A percentile compares a stretch with the other conserved stretches of the same genome.
These are phyloP conservation scores for Eucalyptus tenuipes DNA, from an alignment of 345 rosid species.

Conservation along the genomic window DNA sequence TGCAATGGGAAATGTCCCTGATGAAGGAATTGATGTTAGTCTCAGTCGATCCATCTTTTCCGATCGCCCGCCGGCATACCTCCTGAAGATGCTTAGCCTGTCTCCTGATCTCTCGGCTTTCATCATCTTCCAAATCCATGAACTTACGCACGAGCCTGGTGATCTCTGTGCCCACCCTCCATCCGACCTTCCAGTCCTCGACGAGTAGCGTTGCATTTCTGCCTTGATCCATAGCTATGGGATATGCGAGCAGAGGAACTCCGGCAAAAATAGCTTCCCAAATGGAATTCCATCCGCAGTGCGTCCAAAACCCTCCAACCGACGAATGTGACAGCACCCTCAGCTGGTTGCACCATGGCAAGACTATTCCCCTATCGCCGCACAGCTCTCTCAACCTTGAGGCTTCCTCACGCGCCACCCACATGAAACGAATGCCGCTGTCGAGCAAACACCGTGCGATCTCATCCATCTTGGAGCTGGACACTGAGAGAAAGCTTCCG, in stretches of 20 bases:
- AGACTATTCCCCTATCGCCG: constrained; percentile 10
- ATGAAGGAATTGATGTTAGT: neutral
- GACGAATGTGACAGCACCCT: constrained; percentile 13
- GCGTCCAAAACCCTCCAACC: constrained; percentile 18
- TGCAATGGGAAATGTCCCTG: neutral
- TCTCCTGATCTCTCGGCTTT: neutral
- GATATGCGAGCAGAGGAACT: constrained; percentile 7
- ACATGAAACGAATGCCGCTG: constrained; percentile 18
- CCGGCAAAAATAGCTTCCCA: constrained; percentile 11
- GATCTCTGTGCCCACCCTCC: neutral
- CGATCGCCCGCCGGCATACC: constrained; percentile 4
- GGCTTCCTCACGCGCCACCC: constrained; percentile 16
- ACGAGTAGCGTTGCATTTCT: neutral
- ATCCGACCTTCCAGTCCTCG: constrained; percentile 14
- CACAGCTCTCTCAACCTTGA: neutral
- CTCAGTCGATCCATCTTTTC: constrained; percentile 33
- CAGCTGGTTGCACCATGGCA: constrained; percentile 52
- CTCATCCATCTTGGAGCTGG: constrained; percentile 18
- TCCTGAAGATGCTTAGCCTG: neutral
- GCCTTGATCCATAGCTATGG: constrained; percentile 7
- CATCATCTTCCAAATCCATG: neutral
- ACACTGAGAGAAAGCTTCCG: constrained; percentile 25
- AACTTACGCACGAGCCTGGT: neutral
- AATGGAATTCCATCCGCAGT: constrained; percentile 19
- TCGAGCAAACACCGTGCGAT: constrained; percentile 8